phyloP scores from a whole-genome alignment of 345 rosid species.

The Draba incana region DNA sequence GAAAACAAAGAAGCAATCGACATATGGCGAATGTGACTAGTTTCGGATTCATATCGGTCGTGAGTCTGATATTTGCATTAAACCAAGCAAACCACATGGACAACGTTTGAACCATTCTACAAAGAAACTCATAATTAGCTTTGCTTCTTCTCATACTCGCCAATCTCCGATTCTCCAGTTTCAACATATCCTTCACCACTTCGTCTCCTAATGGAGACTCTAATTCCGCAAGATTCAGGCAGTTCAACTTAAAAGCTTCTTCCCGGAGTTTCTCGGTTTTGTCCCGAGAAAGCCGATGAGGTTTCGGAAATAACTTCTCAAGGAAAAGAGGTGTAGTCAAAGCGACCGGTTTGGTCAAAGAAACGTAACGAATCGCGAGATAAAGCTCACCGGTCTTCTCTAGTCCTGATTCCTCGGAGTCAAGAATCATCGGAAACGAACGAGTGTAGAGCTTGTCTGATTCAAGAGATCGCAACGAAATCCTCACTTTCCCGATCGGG shows the following conservation, averaged over 20 bases:
- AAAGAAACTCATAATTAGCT: neutral
- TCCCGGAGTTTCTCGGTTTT: neutral
- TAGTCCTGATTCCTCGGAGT: neutral
- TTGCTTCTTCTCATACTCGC: constrained; percentile 22
- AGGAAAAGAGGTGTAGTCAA: neutral
- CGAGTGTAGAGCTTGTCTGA: constrained; percentile 7
- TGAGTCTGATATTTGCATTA: neutral
- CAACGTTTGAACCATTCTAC: neutral
- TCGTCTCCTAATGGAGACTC: constrained; percentile 29
- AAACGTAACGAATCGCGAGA: neutral
- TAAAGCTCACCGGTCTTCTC: constrained; percentile 27
- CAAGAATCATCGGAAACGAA: constrained; percentile 12
- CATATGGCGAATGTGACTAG: neutral
- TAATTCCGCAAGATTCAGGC: constrained; percentile 5
- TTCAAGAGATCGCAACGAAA: constrained; percentile 2
- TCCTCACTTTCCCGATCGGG: constrained; percentile 35
- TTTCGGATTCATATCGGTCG: neutral
- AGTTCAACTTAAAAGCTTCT: constrained; percentile 8
- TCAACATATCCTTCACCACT: constrained; percentile 32
- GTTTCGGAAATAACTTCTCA: constrained; percentile 26
- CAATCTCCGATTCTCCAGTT: neutral
- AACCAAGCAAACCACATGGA: neutral
- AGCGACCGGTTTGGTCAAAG: neutral
- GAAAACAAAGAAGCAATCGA: neutral
- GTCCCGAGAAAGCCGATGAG: constrained; percentile 5